A percentile compares a stretch with the other conserved stretches of the same genome.
Evolutionary conservation across 73 alveolate species (phyloP).

Genomic region (Halteria grandinella): DNA sequence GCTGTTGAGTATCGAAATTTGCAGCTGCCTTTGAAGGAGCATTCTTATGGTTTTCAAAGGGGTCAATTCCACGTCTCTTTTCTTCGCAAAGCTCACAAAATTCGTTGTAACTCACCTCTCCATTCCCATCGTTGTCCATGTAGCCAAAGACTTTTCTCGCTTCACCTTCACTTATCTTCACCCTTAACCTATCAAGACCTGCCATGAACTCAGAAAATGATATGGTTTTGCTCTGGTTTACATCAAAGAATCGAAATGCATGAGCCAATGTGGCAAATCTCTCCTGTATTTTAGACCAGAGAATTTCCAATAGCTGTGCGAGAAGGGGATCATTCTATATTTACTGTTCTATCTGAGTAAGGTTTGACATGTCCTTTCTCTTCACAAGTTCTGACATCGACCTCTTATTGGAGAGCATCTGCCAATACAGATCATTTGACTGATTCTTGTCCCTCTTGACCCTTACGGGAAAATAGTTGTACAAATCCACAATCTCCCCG

Average conservation of each 20-base stretch:
- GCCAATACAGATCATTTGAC: too few relatives aligned
- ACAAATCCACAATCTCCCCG: too few relatives aligned
- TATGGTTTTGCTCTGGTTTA: conserved; percentile 13
- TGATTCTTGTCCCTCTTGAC: too few relatives aligned
- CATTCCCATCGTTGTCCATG: conserved; percentile 42
- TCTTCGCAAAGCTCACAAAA: conserved; percentile 60
- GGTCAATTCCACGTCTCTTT: conserved; percentile 51
- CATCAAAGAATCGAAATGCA: conserved; percentile 59
- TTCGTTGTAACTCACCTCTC: conserved; percentile 38
- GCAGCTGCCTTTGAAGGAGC: too few relatives aligned
- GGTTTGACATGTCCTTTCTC: too few relatives aligned
- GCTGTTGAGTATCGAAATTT: too few relatives aligned
- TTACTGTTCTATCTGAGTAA: too few relatives aligned
- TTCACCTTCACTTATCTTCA: conserved; percentile 26
- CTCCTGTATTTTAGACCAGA: conserved; percentile 24
- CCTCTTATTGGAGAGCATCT: too few relatives aligned
- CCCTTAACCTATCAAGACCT: conserved; percentile 29
- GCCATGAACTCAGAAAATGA: conserved; percentile 19
- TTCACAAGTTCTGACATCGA: too few relatives aligned
- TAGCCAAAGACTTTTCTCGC: conserved; percentile 5
- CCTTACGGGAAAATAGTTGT: too few relatives aligned
- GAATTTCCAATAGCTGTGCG: conserved; percentile 31
- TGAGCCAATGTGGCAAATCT: conserved; percentile 14
- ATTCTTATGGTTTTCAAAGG: too few relatives aligned
- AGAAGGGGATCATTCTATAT: too few relatives aligned